These are phyloP conservation scores for Pseudomonodictys pantanalensis DNA, from an alignment of 495 filamentous ascomycete species.

Conservation along the genomic window DNA sequence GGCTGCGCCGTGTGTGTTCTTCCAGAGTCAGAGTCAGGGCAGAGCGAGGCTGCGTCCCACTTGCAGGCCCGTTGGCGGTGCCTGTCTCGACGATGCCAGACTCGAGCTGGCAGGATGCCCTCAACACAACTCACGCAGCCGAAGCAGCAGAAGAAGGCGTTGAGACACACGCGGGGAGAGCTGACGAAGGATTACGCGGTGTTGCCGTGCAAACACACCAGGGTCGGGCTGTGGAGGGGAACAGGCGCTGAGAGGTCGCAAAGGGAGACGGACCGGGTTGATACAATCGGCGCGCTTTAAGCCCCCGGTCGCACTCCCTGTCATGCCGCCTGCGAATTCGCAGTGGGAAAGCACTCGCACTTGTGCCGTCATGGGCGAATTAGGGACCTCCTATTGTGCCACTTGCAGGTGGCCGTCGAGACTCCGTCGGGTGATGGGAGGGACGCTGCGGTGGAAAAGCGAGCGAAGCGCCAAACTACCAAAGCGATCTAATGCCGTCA, in stretches of 20 bases:
- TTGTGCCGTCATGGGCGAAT: constrained; percentile 3
- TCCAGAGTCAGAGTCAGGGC: neutral
- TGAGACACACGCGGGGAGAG: constrained; percentile 12
- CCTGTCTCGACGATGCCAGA: neutral
- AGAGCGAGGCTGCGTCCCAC: neutral
- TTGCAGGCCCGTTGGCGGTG: neutral
- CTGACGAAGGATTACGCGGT: constrained; percentile 29
- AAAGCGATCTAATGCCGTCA: too few relatives aligned
- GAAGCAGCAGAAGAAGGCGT: constrained; percentile 2
- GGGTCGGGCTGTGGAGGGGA: neutral
- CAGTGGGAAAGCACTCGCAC: neutral
- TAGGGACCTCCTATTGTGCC: too few relatives aligned
- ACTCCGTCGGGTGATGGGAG: too few relatives aligned
- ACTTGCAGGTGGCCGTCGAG: too few relatives aligned
- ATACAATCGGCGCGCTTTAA: constrained; percentile 26
- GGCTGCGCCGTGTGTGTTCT: constrained; percentile 2
- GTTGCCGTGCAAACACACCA: too few relatives aligned
- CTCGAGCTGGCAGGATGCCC: constrained; percentile 6
- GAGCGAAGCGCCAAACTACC: too few relatives aligned
- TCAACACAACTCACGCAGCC: constrained; percentile 2
- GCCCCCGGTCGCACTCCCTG: constrained; percentile 12
- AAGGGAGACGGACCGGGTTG: neutral
- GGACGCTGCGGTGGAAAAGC: too few relatives aligned
- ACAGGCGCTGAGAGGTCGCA: neutral
- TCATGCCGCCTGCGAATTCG: constrained; percentile 21